Conservation (phyloP, 1,139 yeast genomes). For the Blastobotrys petasosporus region DNA sequence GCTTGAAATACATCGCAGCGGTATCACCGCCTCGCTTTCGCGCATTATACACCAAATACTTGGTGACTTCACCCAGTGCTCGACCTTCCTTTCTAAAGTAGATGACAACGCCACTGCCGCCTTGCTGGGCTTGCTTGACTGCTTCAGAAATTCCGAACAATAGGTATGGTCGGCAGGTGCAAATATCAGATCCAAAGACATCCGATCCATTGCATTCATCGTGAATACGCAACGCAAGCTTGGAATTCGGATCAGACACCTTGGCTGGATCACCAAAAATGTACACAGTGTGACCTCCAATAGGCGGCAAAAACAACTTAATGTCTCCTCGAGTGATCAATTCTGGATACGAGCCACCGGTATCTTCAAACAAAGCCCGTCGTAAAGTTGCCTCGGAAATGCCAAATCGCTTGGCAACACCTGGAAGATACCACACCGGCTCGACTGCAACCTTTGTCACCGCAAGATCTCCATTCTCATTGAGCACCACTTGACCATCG, state of each 20-base stretch:
- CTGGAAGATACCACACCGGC: conserved; percentile 63
- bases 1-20: conserved; percentile 57
- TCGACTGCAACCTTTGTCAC: conserved; percentile 59
- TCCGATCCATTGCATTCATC: conserved; percentile 66
- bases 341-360: conserved; percentile 62
- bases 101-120: conserved; percentile 55
- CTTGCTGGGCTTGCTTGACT: conserved; percentile 56
- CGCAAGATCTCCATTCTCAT: conserved; percentile 50
- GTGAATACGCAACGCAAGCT: conserved; percentile 52
- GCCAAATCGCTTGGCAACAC: conserved; percentile 54
- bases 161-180: conserved; percentile 60
- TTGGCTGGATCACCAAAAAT: conserved; percentile 54
- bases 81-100: conserved; percentile 63
- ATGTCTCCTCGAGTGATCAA: conserved; percentile 57
- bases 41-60: conserved; percentile 58
- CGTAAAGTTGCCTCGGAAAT: conserved; percentile 51
- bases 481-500: conserved; percentile 52
- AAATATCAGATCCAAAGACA: conserved; percentile 58
- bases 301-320: conserved; percentile 56
- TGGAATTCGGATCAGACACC: conserved; percentile 44
- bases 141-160: conserved; percentile 58
- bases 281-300: conserved; percentile 57
- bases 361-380: conserved; percentile 53
- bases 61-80: conserved; percentile 59
- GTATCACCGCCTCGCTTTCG: conserved; percentile 60